Evolutionary conservation across 495 filamentous ascomycete genomes (phyloP), one percentile per base, ranked within the genome.

Genomic region (Glarea lozoyensis): DNA sequence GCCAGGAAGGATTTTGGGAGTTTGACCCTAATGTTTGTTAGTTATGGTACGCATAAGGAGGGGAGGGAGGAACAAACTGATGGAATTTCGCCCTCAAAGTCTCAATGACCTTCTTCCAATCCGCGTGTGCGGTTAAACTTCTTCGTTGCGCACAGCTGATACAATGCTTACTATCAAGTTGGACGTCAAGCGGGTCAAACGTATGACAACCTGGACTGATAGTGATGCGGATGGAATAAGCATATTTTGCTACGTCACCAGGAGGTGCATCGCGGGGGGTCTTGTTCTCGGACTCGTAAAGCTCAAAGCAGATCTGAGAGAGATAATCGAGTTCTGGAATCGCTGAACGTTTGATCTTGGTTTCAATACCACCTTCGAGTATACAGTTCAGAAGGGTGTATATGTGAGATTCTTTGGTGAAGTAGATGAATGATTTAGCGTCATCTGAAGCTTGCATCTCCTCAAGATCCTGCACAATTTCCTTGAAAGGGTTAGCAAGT

Each of bases 351-450:
- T 86, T 81, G 52, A 79, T 77, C 64, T 96, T 96, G 18, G 89
- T 92, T 50, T 88, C 81, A 48, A 98, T 84, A 24, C 93, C 92
- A 48, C 92, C 92, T 64, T 96, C 92, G 23, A 98, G 69, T 48
- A 98, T 96, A 61, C 93, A 97, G 63, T 98, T 98, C 35, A 98
- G 74, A 22, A 98, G 73, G 13, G 92, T 97, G 65, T 98, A 98
- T 52, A 98, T 96, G 53, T 98, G 92, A 4, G 85, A 92, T 66
- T 98, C 92, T 58, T 98, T 98, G 20, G 92, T 98, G 59, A 98
- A 98, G 64, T 98, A 98, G 67, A 97, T 81, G 67, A 96, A 96
- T 3, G 82, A 88, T 56, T 96, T 96, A 15, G 88, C 88, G 57
- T 89, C 84, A 37, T 86, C 76, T 0, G 84, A 89, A 3, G 92